Evolutionary conservation across 306 rosid species (phyloP).

Genomic region (Fragaria ananassa): DNA sequence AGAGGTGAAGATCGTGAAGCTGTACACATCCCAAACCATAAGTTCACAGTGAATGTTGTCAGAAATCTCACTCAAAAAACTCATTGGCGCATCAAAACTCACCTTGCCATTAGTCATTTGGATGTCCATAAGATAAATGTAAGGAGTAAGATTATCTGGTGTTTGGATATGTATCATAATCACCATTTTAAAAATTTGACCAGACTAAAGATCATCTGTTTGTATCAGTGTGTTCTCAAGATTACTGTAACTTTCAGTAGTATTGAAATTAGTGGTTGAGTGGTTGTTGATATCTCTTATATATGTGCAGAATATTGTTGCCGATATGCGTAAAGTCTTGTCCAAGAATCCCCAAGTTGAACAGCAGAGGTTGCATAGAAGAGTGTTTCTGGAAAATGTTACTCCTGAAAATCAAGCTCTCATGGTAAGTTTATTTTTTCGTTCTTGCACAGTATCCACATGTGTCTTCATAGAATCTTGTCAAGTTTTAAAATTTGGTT

Average conservation of each 20-base stretch:
- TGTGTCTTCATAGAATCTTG: background rate
- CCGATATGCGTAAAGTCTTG: slow-evolving; percentile 95
- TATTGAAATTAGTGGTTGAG: background rate
- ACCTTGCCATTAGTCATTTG: slow-evolving; percentile 88
- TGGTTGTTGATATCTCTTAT: slow-evolving; percentile 15
- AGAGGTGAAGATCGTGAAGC: slow-evolving; percentile 99
- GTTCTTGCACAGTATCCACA: background rate
- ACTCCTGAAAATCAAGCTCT: slow-evolving; percentile 85
- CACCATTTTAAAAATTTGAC: background rate
- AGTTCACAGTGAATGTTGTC: slow-evolving; percentile 85
- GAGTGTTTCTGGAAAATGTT: slow-evolving; percentile 87
- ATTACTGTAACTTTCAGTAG: background rate
- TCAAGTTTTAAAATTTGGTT: background rate
- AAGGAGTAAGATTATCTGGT: slow-evolving; percentile 27
- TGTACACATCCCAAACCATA: slow-evolving; percentile 94
- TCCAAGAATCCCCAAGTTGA: slow-evolving; percentile 95
- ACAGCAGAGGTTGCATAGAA: slow-evolving; percentile 91
- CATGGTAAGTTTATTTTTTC: slow-evolving; percentile 55
- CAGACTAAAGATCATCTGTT: background rate
- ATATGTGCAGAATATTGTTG: slow-evolving; percentile 70
- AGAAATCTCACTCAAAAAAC: slow-evolving; percentile 89
- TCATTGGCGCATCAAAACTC: slow-evolving; percentile 97
- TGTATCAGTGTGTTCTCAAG: slow-evolving; percentile 9
- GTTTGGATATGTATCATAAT: background rate
- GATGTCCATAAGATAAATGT: slow-evolving; percentile 86